Conservation (phyloP, 1,284 basidiomycete species). For the Pseudozyma sp. region DNA sequence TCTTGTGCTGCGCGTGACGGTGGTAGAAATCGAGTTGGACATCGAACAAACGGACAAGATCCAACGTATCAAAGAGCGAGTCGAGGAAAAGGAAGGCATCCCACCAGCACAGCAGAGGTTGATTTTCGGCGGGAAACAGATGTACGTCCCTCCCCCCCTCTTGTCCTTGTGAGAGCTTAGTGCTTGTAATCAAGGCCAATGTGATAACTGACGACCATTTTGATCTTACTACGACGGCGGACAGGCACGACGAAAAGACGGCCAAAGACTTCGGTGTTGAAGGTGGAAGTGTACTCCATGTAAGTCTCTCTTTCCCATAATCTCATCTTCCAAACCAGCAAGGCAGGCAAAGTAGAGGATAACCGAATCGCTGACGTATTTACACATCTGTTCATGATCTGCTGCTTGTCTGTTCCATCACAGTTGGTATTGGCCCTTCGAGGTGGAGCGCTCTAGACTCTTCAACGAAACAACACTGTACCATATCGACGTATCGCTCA, state of each 20-base stretch:
- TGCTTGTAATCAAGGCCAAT: no score
- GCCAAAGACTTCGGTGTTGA: slow-evolving; percentile 68
- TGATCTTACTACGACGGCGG: not conserved
- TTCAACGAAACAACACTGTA: slow-evolving; percentile 6
- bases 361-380: not conserved
- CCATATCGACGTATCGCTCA: not conserved
- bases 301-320: slow-evolving; percentile 41
- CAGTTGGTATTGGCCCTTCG: slow-evolving; percentile 65
- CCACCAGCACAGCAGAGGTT: slow-evolving; percentile 96
- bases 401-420: not conserved
- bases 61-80: slow-evolving; percentile 94
- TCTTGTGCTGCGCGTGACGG: not conserved
- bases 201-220: not conserved
- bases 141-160: slow-evolving; percentile 76
- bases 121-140: slow-evolving; percentile 93
- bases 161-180: no score
- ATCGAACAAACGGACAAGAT: slow-evolving; percentile 95
- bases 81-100: slow-evolving; percentile 98
- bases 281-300: slow-evolving; percentile 68
- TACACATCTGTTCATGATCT: not conserved
- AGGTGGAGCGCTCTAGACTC: slow-evolving; percentile 43
- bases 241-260: slow-evolving; percentile 69
- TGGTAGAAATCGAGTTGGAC: slow-evolving; percentile 87
- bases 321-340: not conserved
- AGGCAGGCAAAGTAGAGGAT: not conserved